Evolutionary conservation across 805 yeast species (phyloP), one percentile per base, ranked within the genome.

Genomic region (Spathaspora boniae): DNA sequence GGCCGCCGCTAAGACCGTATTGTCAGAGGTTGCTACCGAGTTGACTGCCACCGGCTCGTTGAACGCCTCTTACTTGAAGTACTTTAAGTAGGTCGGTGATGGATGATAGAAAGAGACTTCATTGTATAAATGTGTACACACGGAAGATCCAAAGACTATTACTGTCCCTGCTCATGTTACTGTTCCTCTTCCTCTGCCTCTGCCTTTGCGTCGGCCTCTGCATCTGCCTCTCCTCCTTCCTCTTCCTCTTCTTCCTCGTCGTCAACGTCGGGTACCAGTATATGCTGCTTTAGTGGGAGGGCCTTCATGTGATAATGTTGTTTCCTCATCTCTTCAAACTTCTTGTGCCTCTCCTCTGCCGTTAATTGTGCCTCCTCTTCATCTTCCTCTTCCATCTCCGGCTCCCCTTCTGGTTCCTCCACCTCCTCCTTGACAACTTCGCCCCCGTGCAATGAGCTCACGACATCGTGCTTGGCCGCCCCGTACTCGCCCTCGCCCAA

Each of bases 321-420:
- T 52, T 85, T 86, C 53, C 96, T 76, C 74, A 78, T 68, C 47
- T 82, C 83, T 56, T 85, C 94, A 50, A 88, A 88, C 41, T 68
- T 59, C 40, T 60, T 70, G 52, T 82, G 91, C 47, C 74, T 78
- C 36, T 75, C 82, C 45, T 74, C 85, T 1, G 79, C 72, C 20
- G 72, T 62, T 27, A 57, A 58, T 19, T 62, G 67, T 20, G 46
- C 46, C 20, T 54, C 62, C 23, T 53, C 68, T 16, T 56, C 68
- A 20, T 67, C 73, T 15, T 48, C 55, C 8, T 46, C 50, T 16
- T 47, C 57, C 7, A 48, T 43, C 25, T 45, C 51, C 38, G 43
- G 45, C 12, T 22, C 11, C 11, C 12, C 12, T 22, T n/a, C n/a
- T 5, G 50, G 58, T 15, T 47, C 54, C 9, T 45, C 49, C 15